Conservation (phyloP, 148 eudicot species). For the Cornus suecica region DNA sequence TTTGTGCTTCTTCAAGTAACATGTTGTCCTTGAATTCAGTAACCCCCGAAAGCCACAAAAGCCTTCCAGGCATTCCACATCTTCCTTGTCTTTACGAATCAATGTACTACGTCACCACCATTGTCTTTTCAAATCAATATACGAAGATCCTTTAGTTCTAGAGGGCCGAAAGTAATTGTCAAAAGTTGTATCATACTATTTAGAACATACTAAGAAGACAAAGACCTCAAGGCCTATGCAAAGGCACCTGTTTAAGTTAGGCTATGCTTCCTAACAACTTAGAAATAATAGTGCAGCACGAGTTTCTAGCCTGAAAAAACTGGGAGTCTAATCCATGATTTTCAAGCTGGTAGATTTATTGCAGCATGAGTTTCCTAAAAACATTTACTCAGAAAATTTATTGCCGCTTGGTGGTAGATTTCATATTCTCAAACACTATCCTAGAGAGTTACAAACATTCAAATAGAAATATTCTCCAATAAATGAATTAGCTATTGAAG, state of each 20-base stretch:
- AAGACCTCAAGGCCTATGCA: background rate
- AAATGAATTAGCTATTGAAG: background rate
- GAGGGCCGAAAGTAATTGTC: background rate
- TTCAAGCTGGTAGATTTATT: background rate
- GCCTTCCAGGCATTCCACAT: background rate
- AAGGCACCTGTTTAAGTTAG: background rate
- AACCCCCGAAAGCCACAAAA: background rate
- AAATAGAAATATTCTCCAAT: background rate
- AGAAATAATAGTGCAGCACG: background rate
- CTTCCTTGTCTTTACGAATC: background rate
- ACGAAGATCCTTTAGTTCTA: background rate
- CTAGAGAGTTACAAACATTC: no score
- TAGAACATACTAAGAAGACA: background rate
- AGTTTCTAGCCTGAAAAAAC: background rate
- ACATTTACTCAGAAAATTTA: background rate
- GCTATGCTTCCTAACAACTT: background rate
- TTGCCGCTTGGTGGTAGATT: no score
- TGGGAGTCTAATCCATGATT: background rate
- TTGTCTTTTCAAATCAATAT: background rate
- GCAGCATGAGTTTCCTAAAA: background rate
- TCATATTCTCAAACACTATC: no score
- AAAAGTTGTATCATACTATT: no score
- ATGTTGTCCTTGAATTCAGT: background rate
- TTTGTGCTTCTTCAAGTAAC: no score
- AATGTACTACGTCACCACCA: no score